These are phyloP conservation scores for Limtongozyma cylindracea DNA, from an alignment of 805 yeast species.

Conservation along the genomic window DNA sequence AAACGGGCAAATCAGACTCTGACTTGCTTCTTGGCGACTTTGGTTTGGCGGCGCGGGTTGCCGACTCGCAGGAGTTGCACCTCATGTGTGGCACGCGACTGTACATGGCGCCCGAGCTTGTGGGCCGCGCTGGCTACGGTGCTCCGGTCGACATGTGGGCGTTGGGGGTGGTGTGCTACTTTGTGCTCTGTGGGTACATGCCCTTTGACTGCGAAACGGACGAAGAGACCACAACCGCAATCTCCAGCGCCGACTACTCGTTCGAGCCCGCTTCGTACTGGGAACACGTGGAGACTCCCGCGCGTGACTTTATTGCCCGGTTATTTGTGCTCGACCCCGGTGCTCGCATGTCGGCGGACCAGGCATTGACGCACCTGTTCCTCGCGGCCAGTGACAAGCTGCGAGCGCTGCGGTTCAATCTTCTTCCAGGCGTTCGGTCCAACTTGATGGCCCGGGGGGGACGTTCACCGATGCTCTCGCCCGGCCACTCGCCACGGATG, in stretches of 20 bases:
- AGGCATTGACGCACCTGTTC: slow-evolving; percentile 19
- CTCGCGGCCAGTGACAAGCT: no score
- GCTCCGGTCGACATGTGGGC: slow-evolving; percentile 54
- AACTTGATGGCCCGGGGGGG: no score
- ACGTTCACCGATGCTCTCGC: no score
- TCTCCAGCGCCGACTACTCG: slow-evolving; percentile 25
- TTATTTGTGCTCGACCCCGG: slow-evolving; percentile 23
- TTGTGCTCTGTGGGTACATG: slow-evolving; percentile 47
- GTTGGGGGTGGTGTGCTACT: slow-evolving; percentile 45
- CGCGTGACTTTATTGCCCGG: slow-evolving; percentile 26
- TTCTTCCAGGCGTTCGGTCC: no score
- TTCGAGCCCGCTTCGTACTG: slow-evolving; percentile 39
- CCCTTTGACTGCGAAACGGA: slow-evolving; percentile 59
- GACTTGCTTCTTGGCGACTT: slow-evolving; percentile 34
- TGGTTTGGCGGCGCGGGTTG: slow-evolving; percentile 27
- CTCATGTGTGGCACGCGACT: slow-evolving; percentile 47
- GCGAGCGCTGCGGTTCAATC: no score
- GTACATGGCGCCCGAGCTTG: slow-evolving; percentile 49
- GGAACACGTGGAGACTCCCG: slow-evolving; percentile 21
- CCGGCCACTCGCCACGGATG: no score
- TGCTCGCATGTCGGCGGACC: slow-evolving; percentile 18
- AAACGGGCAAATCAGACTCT: no score
- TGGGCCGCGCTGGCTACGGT: slow-evolving; percentile 28
- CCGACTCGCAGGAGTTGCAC: slow-evolving; percentile 7
- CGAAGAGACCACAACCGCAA: slow-evolving; percentile 40